phyloP scores from a whole-genome alignment of 2,329 filamentous ascomycete genomes.

The Diaporthe citrichinensis region DNA sequence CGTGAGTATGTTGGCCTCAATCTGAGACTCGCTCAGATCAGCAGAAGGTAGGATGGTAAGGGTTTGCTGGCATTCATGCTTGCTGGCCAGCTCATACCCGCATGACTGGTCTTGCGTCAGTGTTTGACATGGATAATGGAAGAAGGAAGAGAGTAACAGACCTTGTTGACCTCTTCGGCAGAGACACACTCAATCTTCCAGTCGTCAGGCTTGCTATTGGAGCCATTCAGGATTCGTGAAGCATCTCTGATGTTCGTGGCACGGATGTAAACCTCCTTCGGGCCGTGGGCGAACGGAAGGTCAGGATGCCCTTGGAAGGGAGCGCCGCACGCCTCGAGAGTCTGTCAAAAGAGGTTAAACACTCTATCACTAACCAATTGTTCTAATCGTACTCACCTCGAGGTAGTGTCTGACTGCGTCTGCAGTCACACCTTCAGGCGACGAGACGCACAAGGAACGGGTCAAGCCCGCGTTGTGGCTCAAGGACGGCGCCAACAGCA shows the following conservation, averaged over 20 bases:
- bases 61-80: slow-evolving; percentile 69
- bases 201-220: slow-evolving; percentile 53
- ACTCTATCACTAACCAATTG: too few species aligned
- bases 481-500: slow-evolving; percentile 53
- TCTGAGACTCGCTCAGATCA: slow-evolving; percentile 33
- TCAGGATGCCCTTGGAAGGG: slow-evolving; percentile 52
- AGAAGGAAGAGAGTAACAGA: slow-evolving; percentile 41
- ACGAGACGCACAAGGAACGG: slow-evolving; percentile 60
- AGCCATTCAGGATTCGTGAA: slow-evolving; percentile 62
- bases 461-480: slow-evolving; percentile 63
- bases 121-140: neutral
- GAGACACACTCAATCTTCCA: slow-evolving; percentile 64
- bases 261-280: slow-evolving; percentile 64
- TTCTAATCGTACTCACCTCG: slow-evolving; percentile 53
- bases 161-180: slow-evolving; percentile 60
- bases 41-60: slow-evolving; percentile 59
- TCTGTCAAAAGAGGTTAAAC: slow-evolving; percentile 51
- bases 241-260: slow-evolving; percentile 75
- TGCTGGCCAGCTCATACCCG: slow-evolving; percentile 48
- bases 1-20: slow-evolving; percentile 33
- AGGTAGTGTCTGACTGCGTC: slow-evolving; percentile 61
- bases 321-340: slow-evolving; percentile 53
- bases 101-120: slow-evolving; percentile 32
- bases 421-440: slow-evolving; percentile 49
- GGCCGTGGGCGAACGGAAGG: slow-evolving; percentile 53